A percentile compares a stretch with the other conserved stretches of the same genome.
Conservation (phyloP, 306 rosid genomes). For the Vicia villosa region DNA sequence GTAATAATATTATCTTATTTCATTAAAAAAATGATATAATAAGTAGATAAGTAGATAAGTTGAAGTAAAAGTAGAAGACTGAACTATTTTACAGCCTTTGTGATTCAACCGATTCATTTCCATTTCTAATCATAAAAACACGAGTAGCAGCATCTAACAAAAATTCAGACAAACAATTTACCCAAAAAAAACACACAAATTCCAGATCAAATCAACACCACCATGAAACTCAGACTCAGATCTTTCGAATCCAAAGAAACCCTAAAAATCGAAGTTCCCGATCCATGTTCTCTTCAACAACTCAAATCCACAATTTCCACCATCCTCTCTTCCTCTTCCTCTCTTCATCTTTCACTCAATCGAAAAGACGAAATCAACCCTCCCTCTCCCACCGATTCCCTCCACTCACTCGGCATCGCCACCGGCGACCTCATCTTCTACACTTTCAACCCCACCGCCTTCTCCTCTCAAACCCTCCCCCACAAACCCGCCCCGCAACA, state of each 20-base stretch:
- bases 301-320: conserved; percentile 54
- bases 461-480: conserved; percentile 35
- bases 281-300: conserved; percentile 47
- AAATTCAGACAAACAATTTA: too few relatives aligned
- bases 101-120: too few relatives aligned
- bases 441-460: conserved; percentile 42
- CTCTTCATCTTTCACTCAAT: conserved; percentile 74
- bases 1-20: too few relatives aligned
- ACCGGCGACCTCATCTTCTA: too few relatives aligned
- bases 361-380: conserved; percentile 63
- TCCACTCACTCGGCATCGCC: conserved; percentile 59
- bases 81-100: too few relatives aligned
- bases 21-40: too few relatives aligned
- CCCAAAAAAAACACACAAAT: too few relatives aligned
- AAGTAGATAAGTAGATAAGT: too few relatives aligned
- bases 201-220: background rate
- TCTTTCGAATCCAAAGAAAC: conserved; percentile 65
- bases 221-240: conserved; percentile 75
- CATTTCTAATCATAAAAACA: too few relatives aligned
- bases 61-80: too few relatives aligned
- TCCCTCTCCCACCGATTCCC: conserved; percentile 46
- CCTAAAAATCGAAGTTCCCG: conserved; percentile 58
- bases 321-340: conserved; percentile 32
- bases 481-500: conserved; percentile 19
- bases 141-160: too few relatives aligned